These are phyloP conservation scores for Vaccinium myrtillus DNA, from an alignment of 148 eudicot species.

Conservation along the genomic window DNA sequence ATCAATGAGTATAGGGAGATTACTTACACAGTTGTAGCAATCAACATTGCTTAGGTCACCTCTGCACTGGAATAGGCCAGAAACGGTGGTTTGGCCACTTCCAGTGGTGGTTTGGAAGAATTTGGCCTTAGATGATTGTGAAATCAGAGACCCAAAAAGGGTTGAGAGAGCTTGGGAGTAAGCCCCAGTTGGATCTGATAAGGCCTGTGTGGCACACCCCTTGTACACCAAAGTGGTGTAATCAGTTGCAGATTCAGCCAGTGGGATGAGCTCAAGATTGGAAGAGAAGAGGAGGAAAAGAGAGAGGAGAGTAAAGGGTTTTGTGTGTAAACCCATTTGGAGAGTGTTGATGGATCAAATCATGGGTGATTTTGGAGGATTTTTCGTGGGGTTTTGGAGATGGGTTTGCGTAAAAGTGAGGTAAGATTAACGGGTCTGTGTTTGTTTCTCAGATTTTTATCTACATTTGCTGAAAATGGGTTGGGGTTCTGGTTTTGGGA, in stretches of 20 bases:
- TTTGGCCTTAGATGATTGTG: conserved; percentile 72
- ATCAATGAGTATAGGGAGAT: conserved; percentile 59
- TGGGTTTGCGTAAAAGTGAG: conserved; percentile 23
- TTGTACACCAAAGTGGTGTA: conserved; percentile 68
- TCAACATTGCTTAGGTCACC: conserved; percentile 71
- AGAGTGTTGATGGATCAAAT: conserved; percentile 20
- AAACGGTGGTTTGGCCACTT: conserved; percentile 51
- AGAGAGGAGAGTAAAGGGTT: conserved; percentile 25
- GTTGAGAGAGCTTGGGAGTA: conserved; percentile 69
- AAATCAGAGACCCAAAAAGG: conserved; percentile 51
- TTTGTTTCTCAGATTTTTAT: not conserved
- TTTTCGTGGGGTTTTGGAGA: conserved; percentile 11
- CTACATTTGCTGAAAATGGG: not conserved
- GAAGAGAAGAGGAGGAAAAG: conserved; percentile 20
- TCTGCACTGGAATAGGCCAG: conserved; percentile 82
- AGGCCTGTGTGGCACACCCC: conserved; percentile 73
- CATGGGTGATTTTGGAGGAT: conserved; percentile 23
- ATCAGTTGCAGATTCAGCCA: conserved; percentile 44
- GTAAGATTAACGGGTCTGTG: conserved; percentile 20
- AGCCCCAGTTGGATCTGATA: conserved; percentile 80
- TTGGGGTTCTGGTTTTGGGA: conserved; percentile 11
- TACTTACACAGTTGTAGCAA: conserved; percentile 70
- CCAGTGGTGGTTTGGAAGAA: conserved; percentile 68
- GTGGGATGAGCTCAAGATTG: conserved; percentile 17
- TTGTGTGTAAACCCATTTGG: conserved; percentile 34